These are phyloP conservation scores for Chaetomiaceae sp. DNA, from an alignment of 2,329 filamentous ascomycete genomes.

Conservation along the genomic window DNA sequence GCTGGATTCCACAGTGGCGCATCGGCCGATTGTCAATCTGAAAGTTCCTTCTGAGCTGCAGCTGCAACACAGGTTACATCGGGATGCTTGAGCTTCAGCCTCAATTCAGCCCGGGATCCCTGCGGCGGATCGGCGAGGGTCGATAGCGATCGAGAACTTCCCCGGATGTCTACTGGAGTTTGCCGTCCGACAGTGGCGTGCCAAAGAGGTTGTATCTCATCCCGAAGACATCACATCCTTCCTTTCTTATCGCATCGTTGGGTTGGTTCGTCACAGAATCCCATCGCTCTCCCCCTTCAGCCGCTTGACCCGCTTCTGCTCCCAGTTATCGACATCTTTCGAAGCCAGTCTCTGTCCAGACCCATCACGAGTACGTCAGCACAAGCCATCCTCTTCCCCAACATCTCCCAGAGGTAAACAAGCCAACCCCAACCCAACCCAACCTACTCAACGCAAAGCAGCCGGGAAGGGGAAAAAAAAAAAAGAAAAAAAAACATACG, in stretches of 20 bases:
- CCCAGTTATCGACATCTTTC: conserved; percentile 93
- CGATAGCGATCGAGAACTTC: not conserved
- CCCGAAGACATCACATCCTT: not conserved
- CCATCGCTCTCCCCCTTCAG: conserved; percentile 88
- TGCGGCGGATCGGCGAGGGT: not conserved
- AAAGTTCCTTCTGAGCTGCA: not conserved
- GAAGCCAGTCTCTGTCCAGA: conserved; percentile 65
- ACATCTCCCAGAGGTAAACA: too few relatives aligned
- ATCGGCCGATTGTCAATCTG: too few relatives aligned
- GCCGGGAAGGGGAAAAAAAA: not conserved
- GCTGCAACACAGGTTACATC: not conserved
- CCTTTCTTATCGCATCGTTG: not conserved
- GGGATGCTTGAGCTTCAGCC: not conserved
- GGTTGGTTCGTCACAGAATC: conserved; percentile 50
- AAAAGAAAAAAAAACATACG: conserved; percentile 45
- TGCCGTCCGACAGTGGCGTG: not conserved
- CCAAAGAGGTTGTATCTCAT: not conserved
- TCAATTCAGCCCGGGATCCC: not conserved
- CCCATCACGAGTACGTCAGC: not conserved
- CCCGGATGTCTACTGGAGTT: not conserved
- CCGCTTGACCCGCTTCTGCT: conserved; percentile 89
- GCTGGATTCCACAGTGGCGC: too few relatives aligned
- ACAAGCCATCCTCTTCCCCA: not conserved
- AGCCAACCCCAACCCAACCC: too few relatives aligned
- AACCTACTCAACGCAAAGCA: too few relatives aligned